A percentile compares a stretch with the other conserved stretches of the same genome.
Conservation (phyloP, 805 yeast genomes). For the Nakazawaea pomicola region DNA sequence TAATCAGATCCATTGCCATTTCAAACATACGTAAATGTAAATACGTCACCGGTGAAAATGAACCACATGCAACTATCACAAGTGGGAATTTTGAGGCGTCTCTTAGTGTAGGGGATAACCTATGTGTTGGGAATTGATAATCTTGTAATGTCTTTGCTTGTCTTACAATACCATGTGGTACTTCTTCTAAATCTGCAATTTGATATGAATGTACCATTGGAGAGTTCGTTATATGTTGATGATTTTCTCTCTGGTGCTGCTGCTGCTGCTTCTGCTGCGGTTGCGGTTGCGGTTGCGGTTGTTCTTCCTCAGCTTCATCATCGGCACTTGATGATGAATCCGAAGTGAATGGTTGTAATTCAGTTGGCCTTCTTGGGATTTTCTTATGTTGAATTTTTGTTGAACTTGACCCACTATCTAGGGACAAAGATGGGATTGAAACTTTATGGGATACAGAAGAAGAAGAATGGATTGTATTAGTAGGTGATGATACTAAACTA, state of each 20-base stretch:
- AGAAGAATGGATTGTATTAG: too few relatives aligned
- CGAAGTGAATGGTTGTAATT: slow-evolving; percentile 50
- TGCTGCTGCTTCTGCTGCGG: slow-evolving; percentile 9
- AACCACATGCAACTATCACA: slow-evolving; percentile 96
- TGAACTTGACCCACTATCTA: background rate
- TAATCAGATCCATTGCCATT: slow-evolving; percentile 92
- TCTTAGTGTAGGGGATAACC: slow-evolving; percentile 63
- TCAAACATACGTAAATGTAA: slow-evolving; percentile 96
- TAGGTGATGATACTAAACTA: too few relatives aligned
- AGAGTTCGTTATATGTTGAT: too few relatives aligned
- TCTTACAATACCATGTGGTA: slow-evolving; percentile 88
- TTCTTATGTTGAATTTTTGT: slow-evolving; percentile 10
- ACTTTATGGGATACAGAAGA: background rate
- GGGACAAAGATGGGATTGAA: slow-evolving; percentile 1
- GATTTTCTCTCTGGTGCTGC: too few relatives aligned
- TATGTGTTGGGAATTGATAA: slow-evolving; percentile 83
- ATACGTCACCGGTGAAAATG: slow-evolving; percentile 93
- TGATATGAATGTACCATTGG: slow-evolving; percentile 50
- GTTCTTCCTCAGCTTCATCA: slow-evolving; percentile 14
- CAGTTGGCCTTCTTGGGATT: slow-evolving; percentile 54
- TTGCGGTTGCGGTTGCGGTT: slow-evolving; percentile 4
- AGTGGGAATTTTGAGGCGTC: slow-evolving; percentile 82
- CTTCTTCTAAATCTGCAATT: slow-evolving; percentile 93
- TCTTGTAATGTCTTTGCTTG: slow-evolving; percentile 70
- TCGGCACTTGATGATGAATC: slow-evolving; percentile 29